phyloP scores from a whole-genome alignment of 495 filamentous ascomycete genomes.

The Bacidia gigantensis region DNA sequence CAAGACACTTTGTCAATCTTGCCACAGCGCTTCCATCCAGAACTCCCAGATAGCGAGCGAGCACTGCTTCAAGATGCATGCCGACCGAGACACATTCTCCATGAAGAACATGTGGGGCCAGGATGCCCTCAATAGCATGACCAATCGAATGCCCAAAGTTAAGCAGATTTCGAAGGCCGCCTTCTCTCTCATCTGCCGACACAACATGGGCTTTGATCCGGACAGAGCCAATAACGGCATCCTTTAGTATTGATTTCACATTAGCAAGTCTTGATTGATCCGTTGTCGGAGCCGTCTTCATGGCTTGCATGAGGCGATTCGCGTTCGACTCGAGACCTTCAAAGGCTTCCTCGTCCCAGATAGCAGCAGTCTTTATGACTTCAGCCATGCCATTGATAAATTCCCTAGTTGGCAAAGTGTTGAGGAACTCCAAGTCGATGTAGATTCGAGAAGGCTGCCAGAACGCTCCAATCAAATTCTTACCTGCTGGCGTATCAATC shows the following conservation, averaged over 20 bases:
- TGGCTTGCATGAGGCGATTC: slow-evolving; percentile 54
- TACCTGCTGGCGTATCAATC: slow-evolving; percentile 91
- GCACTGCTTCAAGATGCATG: slow-evolving; percentile 94
- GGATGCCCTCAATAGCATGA: slow-evolving; percentile 88
- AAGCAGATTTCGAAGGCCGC: slow-evolving; percentile 82
- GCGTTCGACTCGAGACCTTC: slow-evolving; percentile 71
- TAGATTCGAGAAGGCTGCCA: slow-evolving; percentile 92
- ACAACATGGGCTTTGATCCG: slow-evolving; percentile 88
- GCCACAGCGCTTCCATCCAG: slow-evolving; percentile 77
- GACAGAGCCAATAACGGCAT: slow-evolving; percentile 76
- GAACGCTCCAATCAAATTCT: slow-evolving; percentile 92
- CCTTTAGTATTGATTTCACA: slow-evolving; percentile 66
- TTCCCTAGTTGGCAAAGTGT: slow-evolving; percentile 79
- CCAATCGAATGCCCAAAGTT: slow-evolving; percentile 99
- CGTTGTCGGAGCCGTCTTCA: slow-evolving; percentile 42
- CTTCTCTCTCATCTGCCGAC: slow-evolving; percentile 84
- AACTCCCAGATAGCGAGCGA: slow-evolving; percentile 82
- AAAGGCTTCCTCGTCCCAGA: slow-evolving; percentile 85
- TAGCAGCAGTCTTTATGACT: slow-evolving; percentile 95
- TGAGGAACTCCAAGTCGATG: slow-evolving; percentile 85
- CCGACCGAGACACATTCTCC: slow-evolving; percentile 93
- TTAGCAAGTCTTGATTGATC: slow-evolving; percentile 45
- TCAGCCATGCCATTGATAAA: slow-evolving; percentile 99
- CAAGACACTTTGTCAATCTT: slow-evolving; percentile 77
- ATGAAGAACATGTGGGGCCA: slow-evolving; percentile 89